Percentiles rank a stretch among this genome's conserved stretches.
Evolutionary conservation across 805 yeast genomes (phyloP).

Genomic region (Lachancea quebecensis): DNA sequence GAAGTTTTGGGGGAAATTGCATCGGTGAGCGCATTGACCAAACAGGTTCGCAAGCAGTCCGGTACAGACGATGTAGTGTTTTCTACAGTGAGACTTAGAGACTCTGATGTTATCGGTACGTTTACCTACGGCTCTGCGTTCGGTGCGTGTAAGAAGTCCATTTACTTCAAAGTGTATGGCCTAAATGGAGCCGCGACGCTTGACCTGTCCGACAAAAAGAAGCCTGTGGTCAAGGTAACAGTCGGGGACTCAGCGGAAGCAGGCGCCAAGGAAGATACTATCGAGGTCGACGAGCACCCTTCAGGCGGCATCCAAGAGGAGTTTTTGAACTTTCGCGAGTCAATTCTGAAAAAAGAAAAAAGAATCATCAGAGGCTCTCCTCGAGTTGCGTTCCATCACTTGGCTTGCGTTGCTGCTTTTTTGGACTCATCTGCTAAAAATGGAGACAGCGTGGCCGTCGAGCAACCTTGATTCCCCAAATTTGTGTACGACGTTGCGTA

Average conservation of each 20-base stretch:
- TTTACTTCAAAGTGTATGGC: slow-evolving; percentile 68
- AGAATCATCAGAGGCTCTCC: slow-evolving; percentile 53
- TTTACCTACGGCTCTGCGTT: slow-evolving; percentile 83
- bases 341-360: slow-evolving; percentile 60
- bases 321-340: slow-evolving; percentile 49
- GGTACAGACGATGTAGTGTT: slow-evolving; percentile 80
- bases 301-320: slow-evolving; percentile 54
- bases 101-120: slow-evolving; percentile 64
- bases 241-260: slow-evolving; percentile 27
- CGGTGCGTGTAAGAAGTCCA: slow-evolving; percentile 70
- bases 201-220: slow-evolving; percentile 47
- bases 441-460: slow-evolving; percentile 47
- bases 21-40: slow-evolving; percentile 67
- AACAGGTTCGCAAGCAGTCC: slow-evolving; percentile 66
- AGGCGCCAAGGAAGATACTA: slow-evolving; percentile 25
- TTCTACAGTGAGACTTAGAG: slow-evolving; percentile 56
- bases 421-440: slow-evolving; percentile 55
- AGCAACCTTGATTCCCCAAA: slow-evolving; percentile 13
- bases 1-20: slow-evolving; percentile 71
- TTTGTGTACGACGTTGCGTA: not conserved
- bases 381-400: slow-evolving; percentile 80
- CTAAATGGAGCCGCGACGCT: slow-evolving; percentile 65
- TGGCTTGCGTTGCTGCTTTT: slow-evolving; percentile 84
- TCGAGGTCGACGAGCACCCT: slow-evolving; percentile 35
- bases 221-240: slow-evolving; percentile 33